Base-by-base conservation (phyloP, 805 yeast genomes). In the Metschnikowia chrysomelidarum region DNA sequence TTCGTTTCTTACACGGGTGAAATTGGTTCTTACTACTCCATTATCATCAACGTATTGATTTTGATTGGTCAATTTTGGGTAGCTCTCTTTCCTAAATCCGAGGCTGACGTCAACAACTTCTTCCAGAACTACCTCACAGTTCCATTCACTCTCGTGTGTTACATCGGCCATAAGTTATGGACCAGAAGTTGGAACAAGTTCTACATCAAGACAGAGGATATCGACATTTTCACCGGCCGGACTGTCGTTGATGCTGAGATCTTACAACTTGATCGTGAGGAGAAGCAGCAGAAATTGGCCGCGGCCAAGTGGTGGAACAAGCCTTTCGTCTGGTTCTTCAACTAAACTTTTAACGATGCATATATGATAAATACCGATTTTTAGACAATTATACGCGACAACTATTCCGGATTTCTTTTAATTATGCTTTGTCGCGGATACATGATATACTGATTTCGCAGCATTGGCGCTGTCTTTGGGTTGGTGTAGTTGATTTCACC, bases 51-150 rank as follows among this genome's bases (percentile, higher is more conserved):
- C 44, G 28, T 46, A 10, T 54, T 67, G 32, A 57, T 67, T 32
- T 54, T 67, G 44, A 50, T 67, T 36, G 69, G 67, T 16, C 71
- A 67, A 47, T 67, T 67, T 49, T 67, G 69, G 69, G 65, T 67
- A 30, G 68, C 72, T 4, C 60, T 67, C 37, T 67, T 44, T 56
- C 73, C 73, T 1, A 34, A 37, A 24, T 46, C 51, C 14, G 45
- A 49, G 33, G 41, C 60, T 7, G 43, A 47, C 32, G 58, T 50
- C 12, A 60, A 56, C 46, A 45, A 51, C 30, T 54, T 54, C 38
- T 54, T 54, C 44, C 54, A 54, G 34, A 54, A 54, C 47, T 54
- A 54, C 44, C 49, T 52, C 36, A 53, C 57, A n/a, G 42, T 47
- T 10, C 57, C 57, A 2, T 49, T 54, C 40, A 37, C 51, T 14